Evolutionary conservation across 495 filamentous ascomycete genomes (phyloP), one percentile per base, ranked within the genome.

Genomic region (Ascobolus immersus): DNA sequence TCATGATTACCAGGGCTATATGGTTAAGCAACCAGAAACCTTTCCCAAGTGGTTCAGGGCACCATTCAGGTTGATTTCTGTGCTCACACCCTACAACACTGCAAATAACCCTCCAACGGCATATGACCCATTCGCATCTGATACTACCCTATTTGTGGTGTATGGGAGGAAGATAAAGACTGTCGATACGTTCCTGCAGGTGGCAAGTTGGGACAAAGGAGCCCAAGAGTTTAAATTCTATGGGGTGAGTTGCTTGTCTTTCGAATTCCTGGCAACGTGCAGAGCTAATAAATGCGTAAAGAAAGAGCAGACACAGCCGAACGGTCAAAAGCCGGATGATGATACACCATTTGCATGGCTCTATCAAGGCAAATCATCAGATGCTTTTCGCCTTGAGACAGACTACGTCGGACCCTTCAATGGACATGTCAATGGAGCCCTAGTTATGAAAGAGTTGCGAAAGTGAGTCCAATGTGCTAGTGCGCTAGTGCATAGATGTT

Each of bases 371-470:
- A 15, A 32, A 8, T 7, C n/a, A n/a, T n/a, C n/a, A n/a, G 11
- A 36, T 13, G 34, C 34, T 10, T 36, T 36, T 24, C 9, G 18
- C 13, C 5, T 5, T 6, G 22, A 20, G 5, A 29, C 34, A 6
- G 22, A 6, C 9, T 36, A 36, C 15, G 24, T 36, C 11, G 34
- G 34, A 6, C 34, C 34, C 10, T 36, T 28, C n/a, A 29, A 36
- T 32, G 34, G 34, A 8, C 34, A 36, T 36, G 34, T 36, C 5
- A 36, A 36, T 32, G 34, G 34, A 11, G 23, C 24, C 5, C 7
- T 29, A 12, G 18, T 36, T 13, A 36, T 36, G 34, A 36, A 36
- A 17, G 34, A 36, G 15, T 10, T 36, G 6, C 34, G 17, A 27
- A 36, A 28, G 34, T 36, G 21, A 33, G n/a, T n/a, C n/a, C n/a